phyloP scores from a whole-genome alignment of 345 rosid species.

The Citrus medica region DNA sequence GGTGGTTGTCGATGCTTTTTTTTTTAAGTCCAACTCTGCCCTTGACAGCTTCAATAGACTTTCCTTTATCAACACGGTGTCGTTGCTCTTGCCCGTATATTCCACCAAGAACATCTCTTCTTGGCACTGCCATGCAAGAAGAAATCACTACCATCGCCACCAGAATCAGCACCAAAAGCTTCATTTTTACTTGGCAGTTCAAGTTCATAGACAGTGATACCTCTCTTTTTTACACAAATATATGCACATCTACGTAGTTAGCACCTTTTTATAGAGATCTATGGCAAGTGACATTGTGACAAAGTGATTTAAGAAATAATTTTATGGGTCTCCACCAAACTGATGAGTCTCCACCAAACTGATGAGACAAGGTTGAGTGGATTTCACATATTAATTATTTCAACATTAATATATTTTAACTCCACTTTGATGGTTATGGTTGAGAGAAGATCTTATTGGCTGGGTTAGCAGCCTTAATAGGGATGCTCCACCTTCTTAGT shows the following conservation, averaged over 20 bases:
- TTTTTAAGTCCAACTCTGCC: conserved; percentile 4
- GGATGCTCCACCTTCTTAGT: conserved; percentile 21
- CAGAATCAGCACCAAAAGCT: conserved; percentile 19
- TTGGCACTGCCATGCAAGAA: conserved; percentile 18
- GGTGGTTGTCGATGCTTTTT: conserved; percentile 36
- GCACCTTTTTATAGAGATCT: neutral
- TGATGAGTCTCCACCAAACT: conserved; percentile 13
- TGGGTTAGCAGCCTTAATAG: conserved; percentile 17
- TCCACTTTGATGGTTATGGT: neutral
- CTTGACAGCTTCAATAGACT: conserved; percentile 10
- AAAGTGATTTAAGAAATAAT: neutral
- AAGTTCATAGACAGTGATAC: neutral
- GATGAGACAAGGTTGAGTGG: conserved; percentile 17
- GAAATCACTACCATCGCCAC: conserved; percentile 26
- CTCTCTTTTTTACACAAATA: neutral
- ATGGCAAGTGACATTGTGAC: neutral
- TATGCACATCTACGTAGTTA: neutral
- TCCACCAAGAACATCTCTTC: conserved; percentile 22
- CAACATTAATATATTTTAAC: neutral
- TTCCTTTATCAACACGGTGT: conserved; percentile 12
- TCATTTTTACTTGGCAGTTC: conserved; percentile 12
- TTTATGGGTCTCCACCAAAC: conserved; percentile 13
- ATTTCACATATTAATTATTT: neutral
- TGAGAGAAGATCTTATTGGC: neutral
- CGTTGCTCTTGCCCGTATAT: conserved; percentile 18